Evolutionary conservation across 148 eudicot genomes (phyloP).

Genomic region (Cornus suecica): DNA sequence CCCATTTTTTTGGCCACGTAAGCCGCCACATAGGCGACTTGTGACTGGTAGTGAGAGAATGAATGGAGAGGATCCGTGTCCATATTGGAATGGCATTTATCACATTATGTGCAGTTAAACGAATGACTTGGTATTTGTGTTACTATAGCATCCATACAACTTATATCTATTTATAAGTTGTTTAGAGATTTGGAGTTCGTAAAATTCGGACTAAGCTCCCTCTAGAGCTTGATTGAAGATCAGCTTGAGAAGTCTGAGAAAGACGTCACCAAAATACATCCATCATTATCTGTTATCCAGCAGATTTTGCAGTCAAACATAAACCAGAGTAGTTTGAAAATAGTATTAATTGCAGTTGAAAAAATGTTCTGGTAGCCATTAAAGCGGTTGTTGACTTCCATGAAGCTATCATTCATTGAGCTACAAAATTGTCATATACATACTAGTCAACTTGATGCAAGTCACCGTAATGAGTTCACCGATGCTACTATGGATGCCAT

Average conservation of each 20-base stretch:
- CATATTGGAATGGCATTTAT: conserved; percentile 22
- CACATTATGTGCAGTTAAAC: conserved; percentile 55
- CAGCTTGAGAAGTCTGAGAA: conserved; percentile 34
- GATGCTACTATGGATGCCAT: conserved; percentile 19
- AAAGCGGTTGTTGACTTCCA: conserved; percentile 43
- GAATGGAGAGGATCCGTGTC: too few relatives aligned
- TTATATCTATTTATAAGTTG: conserved; percentile 35
- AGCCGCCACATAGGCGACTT: too few relatives aligned
- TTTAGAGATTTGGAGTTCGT: conserved; percentile 28
- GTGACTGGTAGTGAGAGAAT: too few relatives aligned
- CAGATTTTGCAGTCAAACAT: conserved; percentile 38
- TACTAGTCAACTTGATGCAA: conserved; percentile 16
- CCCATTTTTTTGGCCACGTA: too few relatives aligned
- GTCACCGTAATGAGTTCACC: conserved; percentile 10
- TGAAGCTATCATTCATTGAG: conserved; percentile 36
- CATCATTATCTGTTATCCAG: conserved; percentile 47
- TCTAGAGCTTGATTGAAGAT: conserved; percentile 41
- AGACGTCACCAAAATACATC: conserved; percentile 48
- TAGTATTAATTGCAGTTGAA: conserved; percentile 59
- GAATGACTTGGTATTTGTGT: conserved; percentile 64
- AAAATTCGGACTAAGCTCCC: conserved; percentile 35
- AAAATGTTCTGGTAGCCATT: conserved; percentile 52
- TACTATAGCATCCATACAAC: conserved; percentile 54
- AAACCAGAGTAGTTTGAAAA: conserved; percentile 22
- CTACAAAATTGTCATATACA: conserved; percentile 17